Base-by-base conservation (phyloP, 306 rosid species). In the Vicia sativa region DNA sequence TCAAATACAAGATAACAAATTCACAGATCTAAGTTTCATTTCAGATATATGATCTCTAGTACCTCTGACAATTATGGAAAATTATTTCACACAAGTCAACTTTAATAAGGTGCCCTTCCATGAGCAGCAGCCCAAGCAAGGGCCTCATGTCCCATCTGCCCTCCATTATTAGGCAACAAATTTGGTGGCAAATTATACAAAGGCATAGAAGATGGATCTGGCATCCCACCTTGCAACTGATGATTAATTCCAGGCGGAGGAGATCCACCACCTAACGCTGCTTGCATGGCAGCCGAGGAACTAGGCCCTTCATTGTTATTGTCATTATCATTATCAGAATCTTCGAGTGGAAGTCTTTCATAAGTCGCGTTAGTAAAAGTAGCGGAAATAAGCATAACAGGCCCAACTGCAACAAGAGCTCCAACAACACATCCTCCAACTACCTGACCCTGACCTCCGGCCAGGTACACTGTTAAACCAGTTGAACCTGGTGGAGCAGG, bases 341-440 rank as follows among this genome's bases (percentile, higher is more conserved):
- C 99, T 18, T 95, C 97, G 4, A 95, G 95, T 2, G 99, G 97
- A 34, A 90, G 69, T 53, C 97, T 89, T 68, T 95, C 97, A 61
- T 90, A 95, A 0, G 96, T 88, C 0, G 99, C 99, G 76, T 90
- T 95, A 42, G 97, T 83, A 84, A 95, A 95, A 18, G 96, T 90
- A 7, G 97, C 99, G 0, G 99, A 96, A 46, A 95, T 75, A 34
- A 95, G 87, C 87, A 95, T 95, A 0, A 95, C 97, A 0, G 99
- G 97, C 7, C 97, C 99, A 0, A 91, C 95, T 0, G 99, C 99
- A 14, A 90, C 83, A 0, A 95, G 82, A 34, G 99, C 67, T 5
- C 99, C 99, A 6, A 95, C 95, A 2, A 95, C 99, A 57, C 86
- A 85, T 1, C 99, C 99, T 11, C 99, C 99, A 1, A 95, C 88